phyloP scores from a whole-genome alignment of 2,329 filamentous ascomycete genomes.

The Aaosphaeria pasadenensis region DNA sequence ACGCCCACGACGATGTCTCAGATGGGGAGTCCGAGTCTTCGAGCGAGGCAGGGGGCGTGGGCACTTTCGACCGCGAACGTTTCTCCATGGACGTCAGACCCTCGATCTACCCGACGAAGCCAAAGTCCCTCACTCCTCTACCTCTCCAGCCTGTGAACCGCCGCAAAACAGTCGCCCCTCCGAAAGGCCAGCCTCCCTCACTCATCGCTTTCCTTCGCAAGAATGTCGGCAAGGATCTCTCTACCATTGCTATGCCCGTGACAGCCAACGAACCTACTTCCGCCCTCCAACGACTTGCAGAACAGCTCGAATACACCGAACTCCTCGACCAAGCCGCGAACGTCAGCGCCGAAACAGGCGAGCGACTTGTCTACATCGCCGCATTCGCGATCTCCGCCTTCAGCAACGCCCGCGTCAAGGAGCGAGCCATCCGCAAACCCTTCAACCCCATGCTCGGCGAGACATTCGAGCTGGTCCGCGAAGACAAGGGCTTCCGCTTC shows the following conservation, averaged over 20 bases:
- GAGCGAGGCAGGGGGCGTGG: conserved; percentile 54
- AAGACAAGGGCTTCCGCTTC: conserved; percentile 83
- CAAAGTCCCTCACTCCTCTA: conserved; percentile 73
- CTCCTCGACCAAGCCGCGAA: conserved; percentile 67
- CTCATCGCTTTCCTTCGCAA: conserved; percentile 93
- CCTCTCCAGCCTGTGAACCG: conserved; percentile 69
- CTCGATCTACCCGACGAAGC: conserved; percentile 68
- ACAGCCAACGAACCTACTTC: conserved; percentile 93
- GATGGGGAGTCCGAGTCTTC: conserved; percentile 61
- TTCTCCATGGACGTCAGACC: conserved; percentile 34
- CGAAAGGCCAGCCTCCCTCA: conserved; percentile 79
- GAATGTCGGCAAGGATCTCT: conserved; percentile 96
- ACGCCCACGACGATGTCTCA: conserved; percentile 42
- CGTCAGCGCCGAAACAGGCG: conserved; percentile 54
- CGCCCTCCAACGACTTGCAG: conserved; percentile 80
- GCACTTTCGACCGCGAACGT: conserved; percentile 36
- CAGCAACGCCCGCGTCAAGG: conserved; percentile 77
- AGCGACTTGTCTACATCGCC: conserved; percentile 79
- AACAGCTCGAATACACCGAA: conserved; percentile 86
- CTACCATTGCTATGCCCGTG: conserved; percentile 95
- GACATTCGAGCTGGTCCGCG: conserved; percentile 87
- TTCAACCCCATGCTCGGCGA: conserved; percentile 97
- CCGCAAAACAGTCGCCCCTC: conserved; percentile 66
- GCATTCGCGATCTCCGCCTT: conserved; percentile 90
- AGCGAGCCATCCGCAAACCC: conserved; percentile 89